Conservation (phyloP, 2,329 filamentous ascomycete genomes). For the Penicillium sp. region DNA sequence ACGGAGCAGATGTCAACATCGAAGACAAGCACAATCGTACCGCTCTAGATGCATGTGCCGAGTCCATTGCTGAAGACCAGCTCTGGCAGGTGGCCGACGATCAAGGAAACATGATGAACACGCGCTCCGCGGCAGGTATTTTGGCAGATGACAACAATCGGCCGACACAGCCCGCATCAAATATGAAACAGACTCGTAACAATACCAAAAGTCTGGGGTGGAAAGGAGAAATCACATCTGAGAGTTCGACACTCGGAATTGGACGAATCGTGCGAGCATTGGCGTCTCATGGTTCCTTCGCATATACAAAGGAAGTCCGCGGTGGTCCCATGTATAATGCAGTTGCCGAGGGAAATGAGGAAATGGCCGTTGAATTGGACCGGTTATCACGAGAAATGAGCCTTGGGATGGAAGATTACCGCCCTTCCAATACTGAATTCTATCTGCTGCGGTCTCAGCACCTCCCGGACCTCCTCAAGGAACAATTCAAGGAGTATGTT, state of each 20-base stretch:
- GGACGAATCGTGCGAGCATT: conserved; percentile 13
- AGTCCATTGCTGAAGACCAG: conserved; percentile 11
- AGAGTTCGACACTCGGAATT: conserved; percentile 12
- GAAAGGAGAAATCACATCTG: conserved; percentile 18
- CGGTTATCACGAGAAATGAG: neutral
- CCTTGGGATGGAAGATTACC: neutral
- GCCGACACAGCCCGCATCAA: neutral
- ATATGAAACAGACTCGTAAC: neutral
- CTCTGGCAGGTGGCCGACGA: conserved; percentile 14
- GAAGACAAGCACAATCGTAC: conserved; percentile 1
- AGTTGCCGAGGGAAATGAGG: conserved; percentile 5
- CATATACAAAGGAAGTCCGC: neutral
- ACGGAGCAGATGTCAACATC: conserved; percentile 17
- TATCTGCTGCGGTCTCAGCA: conserved; percentile 8
- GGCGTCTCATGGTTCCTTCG: conserved; percentile 11
- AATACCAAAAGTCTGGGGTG: conserved; percentile 7
- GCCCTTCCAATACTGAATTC: neutral
- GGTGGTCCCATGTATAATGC: conserved; percentile 5
- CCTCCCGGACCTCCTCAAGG: neutral
- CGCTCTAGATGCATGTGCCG: conserved; percentile 9
- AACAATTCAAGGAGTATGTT: conserved; percentile 1
- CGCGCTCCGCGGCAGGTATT: conserved; percentile 1
- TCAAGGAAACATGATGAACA: conserved; percentile 8
- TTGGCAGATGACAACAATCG: neutral
- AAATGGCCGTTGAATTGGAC: conserved; percentile 15